These are phyloP conservation scores for Xylaria sp. DNA, from an alignment of 2,329 filamentous ascomycete species.

Conservation along the genomic window DNA sequence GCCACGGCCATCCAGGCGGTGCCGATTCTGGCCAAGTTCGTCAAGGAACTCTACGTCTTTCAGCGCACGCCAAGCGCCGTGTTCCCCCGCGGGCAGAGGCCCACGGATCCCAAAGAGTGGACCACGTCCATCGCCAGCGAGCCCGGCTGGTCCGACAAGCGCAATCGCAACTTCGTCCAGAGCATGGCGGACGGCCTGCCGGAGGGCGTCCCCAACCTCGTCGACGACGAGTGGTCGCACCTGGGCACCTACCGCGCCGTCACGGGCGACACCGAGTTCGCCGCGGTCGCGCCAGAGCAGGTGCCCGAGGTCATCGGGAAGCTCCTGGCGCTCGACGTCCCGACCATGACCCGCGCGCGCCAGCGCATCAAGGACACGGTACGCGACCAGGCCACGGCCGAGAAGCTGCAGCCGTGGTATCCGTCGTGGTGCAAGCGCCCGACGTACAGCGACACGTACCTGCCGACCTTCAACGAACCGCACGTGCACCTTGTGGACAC, in stretches of 20 bases:
- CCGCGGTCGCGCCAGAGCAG: constrained; percentile 51
- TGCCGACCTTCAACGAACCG: constrained; percentile 66
- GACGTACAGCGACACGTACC: constrained; percentile 69
- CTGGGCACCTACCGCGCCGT: constrained; percentile 55
- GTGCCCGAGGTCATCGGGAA: constrained; percentile 52
- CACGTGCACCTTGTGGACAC: constrained; percentile 72
- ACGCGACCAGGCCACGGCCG: constrained; percentile 62
- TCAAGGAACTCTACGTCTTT: constrained; percentile 65
- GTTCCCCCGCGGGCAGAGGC: constrained; percentile 42
- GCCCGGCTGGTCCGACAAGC: constrained; percentile 62
- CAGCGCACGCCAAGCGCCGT: constrained; percentile 61
- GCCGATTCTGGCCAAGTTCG: constrained; percentile 58
- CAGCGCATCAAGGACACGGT: constrained; percentile 62
- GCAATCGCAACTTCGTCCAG: constrained; percentile 58
- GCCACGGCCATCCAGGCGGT: constrained; percentile 61
- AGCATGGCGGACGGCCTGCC: constrained; percentile 49
- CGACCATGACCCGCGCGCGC: constrained; percentile 58
- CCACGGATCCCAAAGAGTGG: constrained; percentile 56
- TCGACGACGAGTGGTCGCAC: constrained; percentile 62
- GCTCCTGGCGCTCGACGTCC: constrained; percentile 56
- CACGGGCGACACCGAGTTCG: constrained; percentile 50
- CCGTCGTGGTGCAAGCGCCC: constrained; percentile 72
- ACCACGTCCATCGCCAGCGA: constrained; percentile 48
- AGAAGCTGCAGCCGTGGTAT: constrained; percentile 61
- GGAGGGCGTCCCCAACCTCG: constrained; percentile 52